Conservation (phyloP, 495 filamentous ascomycete species). For the Podospora conica region DNA sequence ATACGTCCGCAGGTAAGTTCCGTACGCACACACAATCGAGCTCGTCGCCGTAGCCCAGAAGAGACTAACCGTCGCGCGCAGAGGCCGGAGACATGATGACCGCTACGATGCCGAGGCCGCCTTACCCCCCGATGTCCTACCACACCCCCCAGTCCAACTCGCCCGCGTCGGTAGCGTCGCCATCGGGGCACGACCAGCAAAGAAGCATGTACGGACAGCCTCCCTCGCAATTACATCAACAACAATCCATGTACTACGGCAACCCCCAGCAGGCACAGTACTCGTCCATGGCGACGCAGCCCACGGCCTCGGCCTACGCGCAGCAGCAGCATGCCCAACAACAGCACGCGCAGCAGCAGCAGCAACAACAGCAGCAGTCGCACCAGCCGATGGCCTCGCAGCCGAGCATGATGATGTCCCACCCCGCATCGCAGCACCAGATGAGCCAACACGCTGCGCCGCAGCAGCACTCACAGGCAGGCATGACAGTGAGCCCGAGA, state of each 20-base stretch:
- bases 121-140: constrained; percentile 83
- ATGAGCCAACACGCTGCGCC: constrained; percentile 39
- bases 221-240: constrained; percentile 66
- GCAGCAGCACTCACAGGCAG: constrained; percentile 45
- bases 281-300: constrained; percentile 58
- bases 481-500: constrained; percentile 57
- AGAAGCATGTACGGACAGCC: constrained; percentile 78
- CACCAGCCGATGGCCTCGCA: constrained; percentile 56
- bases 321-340: constrained; percentile 52
- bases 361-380: constrained; percentile 53
- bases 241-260: constrained; percentile 68
- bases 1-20: constrained; percentile 72
- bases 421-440: constrained; percentile 47
- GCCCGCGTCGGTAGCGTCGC: constrained; percentile 90
- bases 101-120: constrained; percentile 73
- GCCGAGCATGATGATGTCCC: constrained; percentile 52
- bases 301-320: constrained; percentile 67
- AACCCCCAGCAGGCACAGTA: constrained; percentile 54
- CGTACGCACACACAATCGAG: constrained; percentile 14
- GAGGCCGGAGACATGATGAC: constrained; percentile 92
- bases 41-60: background rate
- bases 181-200: constrained; percentile 83
- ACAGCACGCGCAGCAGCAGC: constrained; percentile 34
- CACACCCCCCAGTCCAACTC: constrained; percentile 95
- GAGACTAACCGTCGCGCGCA: constrained; percentile 37